phyloP scores from a whole-genome alignment of 202 grass and related monocot species.

The Panicum hallii region DNA sequence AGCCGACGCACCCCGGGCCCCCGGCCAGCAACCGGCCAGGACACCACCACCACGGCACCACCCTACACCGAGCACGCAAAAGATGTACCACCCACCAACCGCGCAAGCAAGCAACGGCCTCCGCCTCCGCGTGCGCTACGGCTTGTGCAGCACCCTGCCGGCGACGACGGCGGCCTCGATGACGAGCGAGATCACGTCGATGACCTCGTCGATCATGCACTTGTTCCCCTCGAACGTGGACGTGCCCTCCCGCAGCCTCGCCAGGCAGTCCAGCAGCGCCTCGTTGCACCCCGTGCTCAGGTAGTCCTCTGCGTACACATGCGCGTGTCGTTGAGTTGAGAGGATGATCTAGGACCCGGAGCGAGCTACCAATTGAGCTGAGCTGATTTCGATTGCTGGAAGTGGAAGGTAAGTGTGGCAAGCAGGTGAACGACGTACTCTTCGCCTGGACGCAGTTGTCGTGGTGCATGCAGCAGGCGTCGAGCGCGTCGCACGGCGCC shows the following conservation, averaged over 20 bases:
- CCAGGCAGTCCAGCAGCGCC: constrained; percentile 78
- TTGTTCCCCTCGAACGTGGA: constrained; percentile 83
- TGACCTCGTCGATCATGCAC: constrained; percentile 94
- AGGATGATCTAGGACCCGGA: too few relatives aligned
- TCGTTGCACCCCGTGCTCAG: constrained; percentile 88
- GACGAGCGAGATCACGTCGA: constrained; percentile 83
- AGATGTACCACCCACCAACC: constrained; percentile 46
- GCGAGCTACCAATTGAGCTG: too few relatives aligned
- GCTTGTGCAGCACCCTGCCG: constrained; percentile 87
- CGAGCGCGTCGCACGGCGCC: constrained; percentile 87
- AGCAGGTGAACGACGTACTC: constrained; percentile 34
- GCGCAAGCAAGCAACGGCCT: not conserved
- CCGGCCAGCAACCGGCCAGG: constrained; percentile 1
- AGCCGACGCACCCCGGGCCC: constrained; percentile 23
- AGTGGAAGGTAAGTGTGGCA: too few relatives aligned
- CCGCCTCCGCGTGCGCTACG: constrained; percentile 50
- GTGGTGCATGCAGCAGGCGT: constrained; percentile 98
- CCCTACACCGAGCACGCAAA: constrained; percentile 46
- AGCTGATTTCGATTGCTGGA: not conserved
- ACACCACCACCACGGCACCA: not conserved
- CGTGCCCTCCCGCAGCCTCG: constrained; percentile 52
- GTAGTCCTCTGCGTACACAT: constrained; percentile 64
- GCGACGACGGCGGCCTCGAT: constrained; percentile 91
- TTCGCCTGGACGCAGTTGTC: constrained; percentile 82
- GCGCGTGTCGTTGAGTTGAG: not conserved